phyloP scores from a whole-genome alignment of 2,329 filamentous ascomycete genomes.

The Pyrenochaeta sp. region DNA sequence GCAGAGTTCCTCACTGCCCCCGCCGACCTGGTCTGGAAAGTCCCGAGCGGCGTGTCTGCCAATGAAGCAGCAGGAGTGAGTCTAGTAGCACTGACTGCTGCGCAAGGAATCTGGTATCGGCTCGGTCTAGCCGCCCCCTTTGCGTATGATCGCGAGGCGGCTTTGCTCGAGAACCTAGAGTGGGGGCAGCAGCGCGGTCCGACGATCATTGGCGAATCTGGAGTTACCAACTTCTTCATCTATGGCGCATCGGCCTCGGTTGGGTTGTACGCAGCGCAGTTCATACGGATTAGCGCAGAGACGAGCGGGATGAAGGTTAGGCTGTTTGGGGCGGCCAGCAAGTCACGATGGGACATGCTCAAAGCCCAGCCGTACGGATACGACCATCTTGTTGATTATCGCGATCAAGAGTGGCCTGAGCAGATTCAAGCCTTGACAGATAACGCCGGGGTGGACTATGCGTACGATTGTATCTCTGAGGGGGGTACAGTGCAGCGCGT shows the following conservation, averaged over 20 bases:
- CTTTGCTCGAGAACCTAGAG: slow-evolving; percentile 17
- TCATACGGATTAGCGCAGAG: slow-evolving; percentile 30
- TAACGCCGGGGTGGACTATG: slow-evolving; percentile 44
- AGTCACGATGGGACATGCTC: slow-evolving; percentile 33
- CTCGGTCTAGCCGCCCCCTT: slow-evolving; percentile 50
- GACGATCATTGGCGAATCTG: too few species aligned
- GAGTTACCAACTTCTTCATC: slow-evolving; percentile 32
- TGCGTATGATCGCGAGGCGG: slow-evolving; percentile 16
- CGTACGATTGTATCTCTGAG: slow-evolving; percentile 53
- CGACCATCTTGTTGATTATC: slow-evolving; percentile 51
- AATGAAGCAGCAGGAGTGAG: slow-evolving; percentile 52
- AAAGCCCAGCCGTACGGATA: slow-evolving; percentile 47
- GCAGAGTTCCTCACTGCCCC: slow-evolving; percentile 50
- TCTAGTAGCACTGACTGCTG: slow-evolving; percentile 54
- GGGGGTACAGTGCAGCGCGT: slow-evolving; percentile 44
- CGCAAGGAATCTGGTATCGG: slow-evolving; percentile 51
- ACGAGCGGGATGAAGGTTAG: slow-evolving; percentile 21
- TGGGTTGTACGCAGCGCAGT: slow-evolving; percentile 42
- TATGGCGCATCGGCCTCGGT: slow-evolving; percentile 47
- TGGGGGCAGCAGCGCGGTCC: too few species aligned
- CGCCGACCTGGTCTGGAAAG: slow-evolving; percentile 50
- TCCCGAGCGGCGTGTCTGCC: slow-evolving; percentile 41
- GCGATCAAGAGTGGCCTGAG: slow-evolving; percentile 42
- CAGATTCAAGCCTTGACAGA: slow-evolving; percentile 33
- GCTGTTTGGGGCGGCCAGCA: slow-evolving; percentile 36